Conservation (phyloP, 495 filamentous ascomycete species). For the Elaphomyces granulatus region DNA sequence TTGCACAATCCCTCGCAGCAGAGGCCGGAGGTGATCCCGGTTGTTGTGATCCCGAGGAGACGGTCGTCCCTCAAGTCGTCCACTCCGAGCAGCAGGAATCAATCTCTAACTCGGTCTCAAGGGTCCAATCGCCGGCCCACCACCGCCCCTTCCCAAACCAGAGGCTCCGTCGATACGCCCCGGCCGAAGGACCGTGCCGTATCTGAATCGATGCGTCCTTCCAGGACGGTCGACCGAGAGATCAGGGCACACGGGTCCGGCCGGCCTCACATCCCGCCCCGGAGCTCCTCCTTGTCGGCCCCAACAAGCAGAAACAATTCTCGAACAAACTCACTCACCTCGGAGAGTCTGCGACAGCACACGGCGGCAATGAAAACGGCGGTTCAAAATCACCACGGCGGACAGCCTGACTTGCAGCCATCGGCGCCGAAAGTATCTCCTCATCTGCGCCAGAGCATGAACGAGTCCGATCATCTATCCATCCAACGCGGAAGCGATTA, state of each 20-base stretch:
- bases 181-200: slow-evolving; percentile 22
- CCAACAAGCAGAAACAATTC: slow-evolving; percentile 56
- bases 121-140: slow-evolving; percentile 22
- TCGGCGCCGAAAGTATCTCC: neutral
- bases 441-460: neutral
- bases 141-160: slow-evolving; percentile 19
- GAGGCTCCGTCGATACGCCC: slow-evolving; percentile 20
- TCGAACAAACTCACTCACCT: slow-evolving; percentile 48
- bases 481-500: slow-evolving; percentile 12
- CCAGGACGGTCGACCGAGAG: slow-evolving; percentile 5
- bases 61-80: slow-evolving; percentile 47
- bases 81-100: slow-evolving; percentile 21
- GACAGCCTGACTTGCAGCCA: slow-evolving; percentile 11
- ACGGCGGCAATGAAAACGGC: slow-evolving; percentile 23
- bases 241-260: slow-evolving; percentile 15
- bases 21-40: slow-evolving; percentile 44
- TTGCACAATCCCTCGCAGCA: slow-evolving; percentile 27
- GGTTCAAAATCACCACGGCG: slow-evolving; percentile 12
- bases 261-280: slow-evolving; percentile 44
- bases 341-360: slow-evolving; percentile 50
- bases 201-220: slow-evolving; percentile 20
- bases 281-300: slow-evolving; percentile 55
- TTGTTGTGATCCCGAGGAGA: slow-evolving; percentile 58
- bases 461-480: neutral
- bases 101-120: slow-evolving; percentile 26